These are phyloP conservation scores for Lichtheimia ornata DNA, from an alignment of 371 early-diverging fungal genomes.

Conservation along the genomic window DNA sequence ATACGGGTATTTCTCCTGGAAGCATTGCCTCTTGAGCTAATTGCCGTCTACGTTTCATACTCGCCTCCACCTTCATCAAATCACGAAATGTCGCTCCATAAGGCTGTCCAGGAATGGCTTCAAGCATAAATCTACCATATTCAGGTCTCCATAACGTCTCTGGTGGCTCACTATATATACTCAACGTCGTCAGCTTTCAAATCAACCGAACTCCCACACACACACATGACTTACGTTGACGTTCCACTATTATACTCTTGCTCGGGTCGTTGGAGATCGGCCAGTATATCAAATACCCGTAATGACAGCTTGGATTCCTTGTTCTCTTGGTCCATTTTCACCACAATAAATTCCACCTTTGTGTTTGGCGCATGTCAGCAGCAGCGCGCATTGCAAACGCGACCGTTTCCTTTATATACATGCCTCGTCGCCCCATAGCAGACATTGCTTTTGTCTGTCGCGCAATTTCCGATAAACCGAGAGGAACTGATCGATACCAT, in stretches of 20 bases:
- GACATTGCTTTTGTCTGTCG: conserved; percentile 69
- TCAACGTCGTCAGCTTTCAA: background rate
- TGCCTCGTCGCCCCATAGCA: conserved; percentile 98
- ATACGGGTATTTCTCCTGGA: conserved; percentile 75
- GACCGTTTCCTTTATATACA: background rate
- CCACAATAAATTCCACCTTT: conserved; percentile 92
- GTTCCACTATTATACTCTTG: conserved; percentile 49
- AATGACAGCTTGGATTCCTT: conserved; percentile 77
- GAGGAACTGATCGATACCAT: conserved; percentile 94
- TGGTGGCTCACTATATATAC: conserved; percentile 22
- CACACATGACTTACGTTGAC: conserved; percentile 38
- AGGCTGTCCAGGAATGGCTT: conserved; percentile 85
- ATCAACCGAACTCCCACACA: background rate
- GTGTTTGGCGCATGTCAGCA: background rate
- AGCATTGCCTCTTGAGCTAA: conserved; percentile 67
- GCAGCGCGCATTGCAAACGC: background rate
- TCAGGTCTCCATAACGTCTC: conserved; percentile 93
- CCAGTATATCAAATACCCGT: conserved; percentile 84
- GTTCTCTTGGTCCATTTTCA: conserved; percentile 74
- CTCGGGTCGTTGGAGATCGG: conserved; percentile 76
- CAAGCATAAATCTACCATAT: conserved; percentile 96
- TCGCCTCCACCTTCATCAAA: conserved; percentile 82
- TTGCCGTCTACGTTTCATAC: conserved; percentile 85
- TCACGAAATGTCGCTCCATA: conserved; percentile 87
- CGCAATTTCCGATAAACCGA: conserved; percentile 85